A percentile compares a stretch with the other conserved stretches of the same genome.
Conservation (phyloP, 768 basidiomycete species). For the Cystobasidiopsis lactophilus region DNA sequence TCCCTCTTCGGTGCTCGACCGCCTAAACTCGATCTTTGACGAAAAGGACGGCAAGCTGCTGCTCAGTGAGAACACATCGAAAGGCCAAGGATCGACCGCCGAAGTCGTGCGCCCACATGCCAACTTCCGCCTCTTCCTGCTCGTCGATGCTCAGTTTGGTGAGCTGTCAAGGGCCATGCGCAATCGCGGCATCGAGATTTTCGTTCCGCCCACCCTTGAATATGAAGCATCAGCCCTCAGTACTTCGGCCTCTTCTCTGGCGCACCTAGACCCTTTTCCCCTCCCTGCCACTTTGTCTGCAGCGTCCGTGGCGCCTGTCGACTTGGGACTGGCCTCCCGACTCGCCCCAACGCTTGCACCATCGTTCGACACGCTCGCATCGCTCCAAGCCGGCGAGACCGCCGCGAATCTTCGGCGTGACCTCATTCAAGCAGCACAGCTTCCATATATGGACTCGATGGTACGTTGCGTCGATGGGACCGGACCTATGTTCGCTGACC, state of each 20-base stretch:
- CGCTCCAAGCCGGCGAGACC: too few species aligned
- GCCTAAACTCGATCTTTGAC: slow-evolving; percentile 91
- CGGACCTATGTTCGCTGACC: too few species aligned
- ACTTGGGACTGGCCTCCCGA: too few species aligned
- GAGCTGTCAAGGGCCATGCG: slow-evolving; percentile 96
- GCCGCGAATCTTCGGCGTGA: too few species aligned
- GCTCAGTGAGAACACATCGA: slow-evolving; percentile 47
- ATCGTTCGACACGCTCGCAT: too few species aligned
- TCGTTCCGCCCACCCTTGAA: slow-evolving; percentile 24
- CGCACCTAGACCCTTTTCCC: too few species aligned
- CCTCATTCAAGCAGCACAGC: too few species aligned
- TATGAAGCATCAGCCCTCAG: background rate
- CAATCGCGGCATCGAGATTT: slow-evolving; percentile 79
- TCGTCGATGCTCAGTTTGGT: slow-evolving; percentile 68
- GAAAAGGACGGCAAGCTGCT: slow-evolving; percentile 45
- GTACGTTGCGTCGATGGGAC: too few species aligned
- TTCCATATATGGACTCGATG: too few species aligned
- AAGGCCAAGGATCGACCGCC: too few species aligned
- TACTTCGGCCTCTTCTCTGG: background rate
- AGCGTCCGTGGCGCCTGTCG: too few species aligned
- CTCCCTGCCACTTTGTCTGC: background rate
- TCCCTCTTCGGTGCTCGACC: slow-evolving; percentile 81
- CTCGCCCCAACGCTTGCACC: slow-evolving; percentile 43
- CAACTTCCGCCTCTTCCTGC: slow-evolving; percentile 81
- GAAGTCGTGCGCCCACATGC: slow-evolving; percentile 41